Percentiles rank a stretch among this genome's conserved stretches.
phyloP scores from a whole-genome alignment of 768 basidiomycete species.

The Tulasnella sp. region DNA sequence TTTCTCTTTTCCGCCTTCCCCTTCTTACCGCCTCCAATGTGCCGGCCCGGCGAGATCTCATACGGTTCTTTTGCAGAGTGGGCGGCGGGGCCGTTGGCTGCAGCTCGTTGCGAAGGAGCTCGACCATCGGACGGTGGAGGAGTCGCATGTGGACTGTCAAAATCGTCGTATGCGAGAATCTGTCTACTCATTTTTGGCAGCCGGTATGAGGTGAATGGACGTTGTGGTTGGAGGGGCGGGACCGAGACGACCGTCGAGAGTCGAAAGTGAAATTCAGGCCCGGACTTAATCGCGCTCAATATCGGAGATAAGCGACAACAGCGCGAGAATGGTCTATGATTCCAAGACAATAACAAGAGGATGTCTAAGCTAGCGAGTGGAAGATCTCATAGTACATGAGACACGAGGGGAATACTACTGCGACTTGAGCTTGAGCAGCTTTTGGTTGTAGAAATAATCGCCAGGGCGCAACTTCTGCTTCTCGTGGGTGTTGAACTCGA shows the following conservation, averaged over 20 bases:
- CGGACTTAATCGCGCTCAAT: background rate
- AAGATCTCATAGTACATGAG: background rate
- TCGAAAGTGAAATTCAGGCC: background rate
- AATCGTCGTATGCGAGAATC: background rate
- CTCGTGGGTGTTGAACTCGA: slow-evolving; percentile 23
- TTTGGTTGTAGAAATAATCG: background rate
- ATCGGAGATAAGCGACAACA: background rate
- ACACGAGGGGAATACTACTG: background rate
- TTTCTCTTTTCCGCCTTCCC: background rate
- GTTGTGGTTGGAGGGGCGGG: background rate
- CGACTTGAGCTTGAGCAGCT: background rate
- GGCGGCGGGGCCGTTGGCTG: background rate
- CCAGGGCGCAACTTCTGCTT: slow-evolving; percentile 3
- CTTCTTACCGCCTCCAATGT: background rate
- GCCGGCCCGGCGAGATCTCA: background rate
- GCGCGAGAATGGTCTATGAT: background rate
- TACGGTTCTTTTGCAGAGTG: background rate
- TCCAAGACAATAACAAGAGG: background rate
- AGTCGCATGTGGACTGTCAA: background rate
- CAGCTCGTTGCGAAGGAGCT: background rate
- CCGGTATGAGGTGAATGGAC: background rate
- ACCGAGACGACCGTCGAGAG: background rate
- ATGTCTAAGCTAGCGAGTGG: background rate
- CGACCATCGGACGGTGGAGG: background rate
- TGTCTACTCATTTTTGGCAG: background rate